phyloP scores from a whole-genome alignment of 495 filamentous ascomycete genomes.

The Penicillium parvum region DNA sequence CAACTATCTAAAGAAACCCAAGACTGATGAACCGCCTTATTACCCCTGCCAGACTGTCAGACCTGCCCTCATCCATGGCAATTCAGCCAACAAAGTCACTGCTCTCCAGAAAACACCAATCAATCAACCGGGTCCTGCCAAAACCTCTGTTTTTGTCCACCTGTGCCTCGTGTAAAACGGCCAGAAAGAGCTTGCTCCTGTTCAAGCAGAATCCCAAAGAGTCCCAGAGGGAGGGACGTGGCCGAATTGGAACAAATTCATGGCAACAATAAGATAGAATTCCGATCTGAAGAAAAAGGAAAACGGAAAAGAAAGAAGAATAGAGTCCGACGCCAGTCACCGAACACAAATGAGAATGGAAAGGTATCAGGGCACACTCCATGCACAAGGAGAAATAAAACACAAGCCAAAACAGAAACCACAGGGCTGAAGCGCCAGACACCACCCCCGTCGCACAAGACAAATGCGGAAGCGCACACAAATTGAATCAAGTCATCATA shows the following conservation, averaged over 20 bases:
- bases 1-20: slow-evolving; percentile 20
- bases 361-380: slow-evolving; percentile 37
- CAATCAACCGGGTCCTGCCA: slow-evolving; percentile 1
- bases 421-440: slow-evolving; percentile 36
- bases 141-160: slow-evolving; percentile 2
- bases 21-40: slow-evolving; percentile 13
- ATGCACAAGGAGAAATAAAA: slow-evolving; percentile 27
- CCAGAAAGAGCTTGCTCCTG: slow-evolving; percentile 1
- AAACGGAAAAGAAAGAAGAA: slow-evolving; percentile 21
- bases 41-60: slow-evolving; percentile 16
- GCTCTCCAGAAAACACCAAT: slow-evolving; percentile 3
- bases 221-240: slow-evolving; percentile 1
- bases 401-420: slow-evolving; percentile 20
- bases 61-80: too few species aligned
- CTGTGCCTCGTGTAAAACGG: too few species aligned
- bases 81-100: too few species aligned
- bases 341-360: slow-evolving; percentile 27
- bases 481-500: slow-evolving; percentile 42
- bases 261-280: slow-evolving; percentile 19
- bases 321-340: slow-evolving; percentile 33
- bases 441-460: slow-evolving; percentile 31
- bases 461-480: slow-evolving; percentile 42
- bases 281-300: slow-evolving; percentile 24
- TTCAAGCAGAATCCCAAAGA: slow-evolving; percentile 4
- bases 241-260: slow-evolving; percentile 11